These are phyloP conservation scores for Nepenthes gracilis DNA, from an alignment of 148 eudicot genomes.

Conservation along the genomic window DNA sequence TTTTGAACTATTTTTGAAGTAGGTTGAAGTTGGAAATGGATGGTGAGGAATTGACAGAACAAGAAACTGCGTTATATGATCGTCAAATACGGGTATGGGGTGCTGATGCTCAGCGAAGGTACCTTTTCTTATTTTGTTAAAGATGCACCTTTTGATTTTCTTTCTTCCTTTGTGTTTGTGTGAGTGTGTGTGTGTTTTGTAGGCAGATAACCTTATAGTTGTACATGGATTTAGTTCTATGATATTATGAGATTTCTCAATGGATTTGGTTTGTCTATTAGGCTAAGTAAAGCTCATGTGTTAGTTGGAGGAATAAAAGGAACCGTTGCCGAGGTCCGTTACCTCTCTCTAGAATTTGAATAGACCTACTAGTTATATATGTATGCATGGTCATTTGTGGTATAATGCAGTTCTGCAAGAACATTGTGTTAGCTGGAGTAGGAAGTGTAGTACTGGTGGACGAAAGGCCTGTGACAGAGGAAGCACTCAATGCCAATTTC, in stretches of 20 bases:
- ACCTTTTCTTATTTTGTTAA: background rate
- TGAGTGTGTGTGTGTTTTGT: too few relatives aligned
- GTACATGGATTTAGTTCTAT: too few relatives aligned
- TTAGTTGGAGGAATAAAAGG: constrained; percentile 83
- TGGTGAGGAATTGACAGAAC: constrained; percentile 86
- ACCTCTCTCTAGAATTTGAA: background rate
- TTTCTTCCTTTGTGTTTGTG: background rate
- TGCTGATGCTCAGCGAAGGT: constrained; percentile 95
- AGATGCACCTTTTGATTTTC: background rate
- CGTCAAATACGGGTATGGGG: constrained; percentile 99
- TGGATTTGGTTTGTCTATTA: constrained; percentile 14
- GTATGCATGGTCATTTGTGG: constrained; percentile 3
- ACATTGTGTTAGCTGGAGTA: constrained; percentile 90
- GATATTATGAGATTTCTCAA: background rate
- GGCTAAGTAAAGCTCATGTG: constrained; percentile 87
- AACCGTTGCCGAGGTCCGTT: constrained; percentile 67
- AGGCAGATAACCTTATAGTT: too few relatives aligned
- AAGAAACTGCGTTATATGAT: constrained; percentile 94
- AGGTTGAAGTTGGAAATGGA: constrained; percentile 21
- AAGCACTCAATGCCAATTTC: constrained; percentile 57
- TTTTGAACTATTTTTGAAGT: background rate
- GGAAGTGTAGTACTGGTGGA: constrained; percentile 84
- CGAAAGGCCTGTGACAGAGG: constrained; percentile 62
- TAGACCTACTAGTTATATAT: background rate
- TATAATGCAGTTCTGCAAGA: constrained; percentile 79